Evolutionary conservation across 495 filamentous ascomycete genomes (phyloP).

Genomic region (Talaromyces liani): DNA sequence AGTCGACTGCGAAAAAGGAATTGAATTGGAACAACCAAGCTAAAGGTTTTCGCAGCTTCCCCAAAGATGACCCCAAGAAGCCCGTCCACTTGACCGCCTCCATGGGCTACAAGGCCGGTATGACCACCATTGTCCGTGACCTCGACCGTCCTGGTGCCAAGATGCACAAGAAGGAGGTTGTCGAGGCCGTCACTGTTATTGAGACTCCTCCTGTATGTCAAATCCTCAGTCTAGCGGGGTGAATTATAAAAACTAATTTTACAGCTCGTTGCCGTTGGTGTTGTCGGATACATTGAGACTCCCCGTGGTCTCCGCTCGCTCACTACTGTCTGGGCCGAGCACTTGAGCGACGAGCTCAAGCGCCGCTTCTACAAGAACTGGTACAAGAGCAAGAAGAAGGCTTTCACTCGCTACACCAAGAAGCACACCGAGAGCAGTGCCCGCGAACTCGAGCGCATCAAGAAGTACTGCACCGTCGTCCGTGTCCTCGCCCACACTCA

Average conservation of each 20-base stretch:
- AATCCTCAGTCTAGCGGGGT: not conserved
- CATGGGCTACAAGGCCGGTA: constrained; percentile 99
- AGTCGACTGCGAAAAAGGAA: constrained; percentile 22
- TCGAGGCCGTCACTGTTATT: constrained; percentile 98
- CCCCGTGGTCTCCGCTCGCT: constrained; percentile 98
- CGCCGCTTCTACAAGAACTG: constrained; percentile 99
- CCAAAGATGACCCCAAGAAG: constrained; percentile 99
- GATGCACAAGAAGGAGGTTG: constrained; percentile 99
- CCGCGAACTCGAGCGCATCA: constrained; percentile 98
- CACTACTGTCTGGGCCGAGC: constrained; percentile 99
- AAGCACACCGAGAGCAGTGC: constrained; percentile 91
- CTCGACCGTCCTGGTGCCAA: constrained; percentile 99
- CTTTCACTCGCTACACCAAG: constrained; percentile 99
- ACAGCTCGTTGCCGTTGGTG: constrained; percentile 97
- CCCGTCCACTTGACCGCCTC: constrained; percentile 96
- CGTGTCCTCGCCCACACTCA: constrained; percentile 99
- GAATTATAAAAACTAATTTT: constrained; percentile 24
- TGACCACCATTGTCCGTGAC: constrained; percentile 99
- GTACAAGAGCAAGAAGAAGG: constrained; percentile 99
- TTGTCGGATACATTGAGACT: constrained; percentile 99
- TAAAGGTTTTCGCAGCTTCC: constrained; percentile 64
- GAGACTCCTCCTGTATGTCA: constrained; percentile 96
- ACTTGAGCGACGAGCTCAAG: constrained; percentile 96
- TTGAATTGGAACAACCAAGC: constrained; percentile 14
- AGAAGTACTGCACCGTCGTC: constrained; percentile 99